Conservation (phyloP, 2,329 filamentous ascomycete genomes). For the Pseudogymnoascus sp. region DNA sequence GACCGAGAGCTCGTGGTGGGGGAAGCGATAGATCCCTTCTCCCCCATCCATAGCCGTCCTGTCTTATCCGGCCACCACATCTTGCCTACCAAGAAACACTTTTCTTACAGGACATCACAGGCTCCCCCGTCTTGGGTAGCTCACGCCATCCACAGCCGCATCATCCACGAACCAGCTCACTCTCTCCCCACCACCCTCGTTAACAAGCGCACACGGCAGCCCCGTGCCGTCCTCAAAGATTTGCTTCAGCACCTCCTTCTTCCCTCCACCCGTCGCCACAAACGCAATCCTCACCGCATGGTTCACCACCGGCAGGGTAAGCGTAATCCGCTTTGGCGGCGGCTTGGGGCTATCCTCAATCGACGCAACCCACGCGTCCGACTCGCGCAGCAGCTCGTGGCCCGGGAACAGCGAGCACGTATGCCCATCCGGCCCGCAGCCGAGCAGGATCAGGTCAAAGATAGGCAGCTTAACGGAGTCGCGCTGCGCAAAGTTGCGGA, state of each 20-base stretch:
- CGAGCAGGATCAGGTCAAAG: conserved; percentile 88
- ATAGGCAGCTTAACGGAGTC: conserved; percentile 92
- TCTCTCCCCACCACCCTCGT: conserved; percentile 72
- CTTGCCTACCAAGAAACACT: neutral
- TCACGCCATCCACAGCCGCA: conserved; percentile 75
- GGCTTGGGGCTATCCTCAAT: conserved; percentile 95
- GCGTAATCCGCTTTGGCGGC: conserved; percentile 79
- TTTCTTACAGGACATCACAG: conserved; percentile 33
- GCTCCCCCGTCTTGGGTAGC: conserved; percentile 68
- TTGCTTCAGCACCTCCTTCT: conserved; percentile 85
- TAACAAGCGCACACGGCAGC: conserved; percentile 81
- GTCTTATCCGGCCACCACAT: neutral
- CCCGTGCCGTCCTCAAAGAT: conserved; percentile 77
- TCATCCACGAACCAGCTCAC: conserved; percentile 94
- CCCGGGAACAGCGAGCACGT: conserved; percentile 94
- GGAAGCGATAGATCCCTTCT: neutral
- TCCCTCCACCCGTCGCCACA: conserved; percentile 79
- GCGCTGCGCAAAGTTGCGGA: conserved; percentile 77
- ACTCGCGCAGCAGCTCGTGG: conserved; percentile 78
- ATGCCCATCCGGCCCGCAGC: conserved; percentile 92
- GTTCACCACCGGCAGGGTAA: conserved; percentile 83
- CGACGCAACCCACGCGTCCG: conserved; percentile 82
- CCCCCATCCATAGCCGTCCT: neutral
- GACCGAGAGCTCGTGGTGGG: neutral
- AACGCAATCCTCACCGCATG: conserved; percentile 84